Percentiles rank a stretch among this genome's conserved stretches.
phyloP scores from a whole-genome alignment of 2,329 filamentous ascomycete species.

The Fusarium papillatum region DNA sequence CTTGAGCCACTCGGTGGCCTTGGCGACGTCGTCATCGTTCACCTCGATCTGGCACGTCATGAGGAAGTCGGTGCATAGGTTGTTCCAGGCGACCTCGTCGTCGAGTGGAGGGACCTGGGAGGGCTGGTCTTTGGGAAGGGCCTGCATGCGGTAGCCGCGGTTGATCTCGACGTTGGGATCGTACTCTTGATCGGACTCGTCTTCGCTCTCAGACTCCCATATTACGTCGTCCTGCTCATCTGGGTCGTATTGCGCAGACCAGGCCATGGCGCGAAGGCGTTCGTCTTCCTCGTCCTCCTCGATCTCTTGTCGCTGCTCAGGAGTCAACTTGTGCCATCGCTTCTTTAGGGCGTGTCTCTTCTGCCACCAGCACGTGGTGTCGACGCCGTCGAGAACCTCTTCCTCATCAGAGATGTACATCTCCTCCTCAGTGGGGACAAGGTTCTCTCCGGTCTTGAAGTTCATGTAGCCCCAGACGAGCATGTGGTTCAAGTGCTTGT shows the following conservation, averaged over 20 bases:
- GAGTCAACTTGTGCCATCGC: constrained; percentile 54
- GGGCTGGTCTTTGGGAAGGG: constrained; percentile 2
- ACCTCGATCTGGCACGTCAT: constrained; percentile 15
- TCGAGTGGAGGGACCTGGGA: background rate
- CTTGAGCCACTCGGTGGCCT: constrained; percentile 5
- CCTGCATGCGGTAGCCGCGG: constrained; percentile 32
- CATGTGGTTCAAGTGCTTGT: constrained; percentile 68
- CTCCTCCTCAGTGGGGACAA: constrained; percentile 64
- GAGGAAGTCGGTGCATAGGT: constrained; percentile 10
- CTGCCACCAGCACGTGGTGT: constrained; percentile 56
- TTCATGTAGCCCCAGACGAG: constrained; percentile 74
- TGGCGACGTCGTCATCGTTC: background rate
- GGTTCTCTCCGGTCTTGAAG: constrained; percentile 62
- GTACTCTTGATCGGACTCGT: constrained; percentile 30
- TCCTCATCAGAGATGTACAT: constrained; percentile 66
- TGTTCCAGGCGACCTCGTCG: constrained; percentile 21
- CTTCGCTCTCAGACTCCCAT: constrained; percentile 29
- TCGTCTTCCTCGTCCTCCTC: constrained; percentile 52
- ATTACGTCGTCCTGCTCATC: constrained; percentile 32
- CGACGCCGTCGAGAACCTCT: constrained; percentile 46
- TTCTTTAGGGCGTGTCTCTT: constrained; percentile 60
- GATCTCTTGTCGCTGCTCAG: constrained; percentile 54
- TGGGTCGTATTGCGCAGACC: constrained; percentile 30
- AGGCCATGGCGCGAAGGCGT: constrained; percentile 51
- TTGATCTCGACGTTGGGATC: constrained; percentile 30